Base-by-base conservation (phyloP, 1,139 yeast species). In the Kodamaea derodonti region DNA sequence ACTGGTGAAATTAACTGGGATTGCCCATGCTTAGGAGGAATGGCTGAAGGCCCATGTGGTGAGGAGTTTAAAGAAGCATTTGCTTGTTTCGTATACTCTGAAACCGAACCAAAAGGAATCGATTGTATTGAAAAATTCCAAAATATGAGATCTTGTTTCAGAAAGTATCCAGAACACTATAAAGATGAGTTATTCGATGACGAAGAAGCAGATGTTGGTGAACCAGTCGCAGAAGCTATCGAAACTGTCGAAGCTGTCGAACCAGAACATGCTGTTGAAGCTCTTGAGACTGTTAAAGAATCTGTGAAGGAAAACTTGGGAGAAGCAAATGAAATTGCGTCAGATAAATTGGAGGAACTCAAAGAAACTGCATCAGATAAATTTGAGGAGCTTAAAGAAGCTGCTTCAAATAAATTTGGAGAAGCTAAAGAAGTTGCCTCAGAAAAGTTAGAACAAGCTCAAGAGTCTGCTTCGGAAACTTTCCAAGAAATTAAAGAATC, bases 1-100 rank as follows among this genome's bases (percentile, higher is more conserved):
- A 92, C 99, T 5, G 98, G 98, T 26, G 98, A 92, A 60, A 94
- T 94, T 63, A 92, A 94, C 78, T 94, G 99, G 99, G 98, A 94
- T 56, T 94, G 99, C 60, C 97, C 98, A n/a, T 94, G 99, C 65
- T 72, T 94, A 40, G 98, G 98, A 27, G 98, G 98, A 33, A 92
- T 92, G 97, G 97, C 98, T 29, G 74, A 88, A 45, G 98, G 98
- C 0, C 97, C 98, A 40, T 90, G 98, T 64, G 98, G 98, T 38
- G 95, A 86, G 57, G 97, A 92, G 64, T 92, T 90, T 72, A 90
- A 92, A 69, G 92, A 78, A 38, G 97, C 98, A 0, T 94, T 94
- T 58, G 75, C 96, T 8, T 94, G 99, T 62, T 94, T 94, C 55
- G 92, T 94, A 26, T 90, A 84, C 69, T 88, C 97, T 10, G 88